phyloP scores from a whole-genome alignment of 208 protist species.

The Wallacemonas sp. region DNA sequence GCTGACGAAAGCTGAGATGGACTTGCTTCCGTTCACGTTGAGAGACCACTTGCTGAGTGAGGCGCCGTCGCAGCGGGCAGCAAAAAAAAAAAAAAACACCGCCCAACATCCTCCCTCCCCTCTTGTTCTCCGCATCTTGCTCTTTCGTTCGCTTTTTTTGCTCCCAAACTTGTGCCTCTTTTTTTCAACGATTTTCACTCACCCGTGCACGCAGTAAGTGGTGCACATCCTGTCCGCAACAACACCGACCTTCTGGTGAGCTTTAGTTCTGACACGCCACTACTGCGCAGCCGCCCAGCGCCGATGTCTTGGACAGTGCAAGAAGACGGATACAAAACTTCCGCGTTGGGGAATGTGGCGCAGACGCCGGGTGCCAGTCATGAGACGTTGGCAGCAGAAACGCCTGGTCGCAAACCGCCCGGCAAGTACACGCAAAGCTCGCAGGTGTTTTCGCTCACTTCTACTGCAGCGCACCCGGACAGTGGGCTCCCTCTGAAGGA shows the following conservation, averaged over 20 bases:
- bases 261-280: not conserved
- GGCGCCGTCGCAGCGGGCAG: too few relatives aligned
- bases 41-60: too few relatives aligned
- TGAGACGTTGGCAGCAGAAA: not conserved
- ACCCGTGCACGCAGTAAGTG: too few relatives aligned
- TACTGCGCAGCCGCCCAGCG: too few relatives aligned
- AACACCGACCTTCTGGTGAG: too few relatives aligned
- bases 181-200: not conserved
- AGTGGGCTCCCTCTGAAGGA: slow-evolving; percentile 37
- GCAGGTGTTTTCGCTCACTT: slow-evolving; percentile 64
- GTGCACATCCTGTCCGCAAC: too few relatives aligned
- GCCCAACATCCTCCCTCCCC: not conserved
- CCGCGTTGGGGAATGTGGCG: slow-evolving; percentile 34
- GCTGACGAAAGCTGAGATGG: too few relatives aligned
- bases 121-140: not conserved
- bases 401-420: slow-evolving; percentile 10
- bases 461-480: slow-evolving; percentile 37
- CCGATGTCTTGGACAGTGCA: slow-evolving; percentile 82
- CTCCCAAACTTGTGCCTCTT: not conserved
- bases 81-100: too few relatives aligned
- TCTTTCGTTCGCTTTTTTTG: not conserved
- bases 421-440: slow-evolving; percentile 79
- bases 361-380: not conserved
- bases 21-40: too few relatives aligned
- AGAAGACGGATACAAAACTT: slow-evolving; percentile 72